phyloP scores from a whole-genome alignment of 805 yeast species.

The Candida patagonica region DNA sequence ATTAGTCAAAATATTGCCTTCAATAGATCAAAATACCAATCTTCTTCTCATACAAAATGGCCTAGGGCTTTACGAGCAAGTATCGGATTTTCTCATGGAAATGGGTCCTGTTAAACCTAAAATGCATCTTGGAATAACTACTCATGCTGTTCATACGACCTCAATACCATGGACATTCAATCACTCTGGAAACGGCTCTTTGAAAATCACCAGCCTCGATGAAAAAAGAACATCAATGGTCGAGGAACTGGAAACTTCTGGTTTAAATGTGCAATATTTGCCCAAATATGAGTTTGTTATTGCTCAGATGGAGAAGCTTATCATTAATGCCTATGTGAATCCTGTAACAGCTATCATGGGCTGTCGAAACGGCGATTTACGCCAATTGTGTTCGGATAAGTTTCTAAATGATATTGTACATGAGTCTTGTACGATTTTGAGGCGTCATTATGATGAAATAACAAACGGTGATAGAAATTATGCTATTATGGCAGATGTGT shows the following conservation, averaged over 20 bases:
- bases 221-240: conserved; percentile 5
- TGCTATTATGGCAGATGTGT: background rate
- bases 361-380: conserved; percentile 68
- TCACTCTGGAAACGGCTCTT: conserved; percentile 67
- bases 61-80: conserved; percentile 55
- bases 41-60: conserved; percentile 77
- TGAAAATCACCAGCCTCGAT: conserved; percentile 53
- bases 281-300: conserved; percentile 39
- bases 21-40: conserved; percentile 42
- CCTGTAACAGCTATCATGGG: conserved; percentile 72
- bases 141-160: conserved; percentile 65
- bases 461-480: background rate
- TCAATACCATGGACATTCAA: conserved; percentile 35
- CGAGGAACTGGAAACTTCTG: background rate
- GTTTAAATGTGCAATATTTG: conserved; percentile 15
- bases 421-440: conserved; percentile 39
- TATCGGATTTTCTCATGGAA: conserved; percentile 43
- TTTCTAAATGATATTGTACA: conserved; percentile 35
- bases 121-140: conserved; percentile 64
- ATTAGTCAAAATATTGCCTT: conserved; percentile 41
- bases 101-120: conserved; percentile 42
- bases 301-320: conserved; percentile 65
- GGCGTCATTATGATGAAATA: conserved; percentile 20
- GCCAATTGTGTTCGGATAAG: conserved; percentile 27
- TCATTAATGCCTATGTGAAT: conserved; percentile 76